Base-by-base conservation (phyloP, 768 basidiomycete species). In the Suillus sp. region DNA sequence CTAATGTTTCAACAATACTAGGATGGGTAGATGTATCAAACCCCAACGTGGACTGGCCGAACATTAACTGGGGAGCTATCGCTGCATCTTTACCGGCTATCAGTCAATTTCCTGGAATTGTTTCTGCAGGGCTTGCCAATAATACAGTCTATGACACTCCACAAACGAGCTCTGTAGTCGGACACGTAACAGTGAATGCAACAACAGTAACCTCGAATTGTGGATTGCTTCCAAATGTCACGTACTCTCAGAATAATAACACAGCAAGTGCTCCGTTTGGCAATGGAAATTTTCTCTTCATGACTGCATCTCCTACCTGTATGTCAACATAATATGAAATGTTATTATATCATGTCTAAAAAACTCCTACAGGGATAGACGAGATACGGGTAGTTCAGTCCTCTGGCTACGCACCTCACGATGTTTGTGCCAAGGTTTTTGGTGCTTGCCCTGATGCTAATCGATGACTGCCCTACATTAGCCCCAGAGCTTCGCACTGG, bases 131-230 rank as follows among this genome's bases (percentile, higher is more conserved):
- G 4, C 1, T 64, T 10, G 22, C 48, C 1, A 47, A 22, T 5
- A 47, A 22, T 13, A 47, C 45, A 22, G n/a, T 47, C 22, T 47
- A 47, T 2, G 45, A 65, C 9, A 61, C 47, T 11, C 14, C 37
- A n/a, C 4, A 20, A 25, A 34, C 43, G 4, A 50, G 8, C 10
- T 5, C n/a, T 10, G 47, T 22, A 18, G 18, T 25, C 1, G 54
- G 64, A 32, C 58, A 53, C 30, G 64, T 55, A 10, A 62, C 60
- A 2, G 64, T 62, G 14, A 62, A 62, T 47, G 60, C 64, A 20
- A 57, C 37, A 3, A 58, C 30, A 2, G 22, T 65, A n/a, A 27
- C 35, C 8, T 43, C 51, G 14, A 45, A 20, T 2, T 47, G 45
- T 11, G n/a, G n/a, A 47, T 47, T 47, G 5, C 5, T 47, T 47